Evolutionary conservation across 768 basidiomycete genomes (phyloP), one percentile per base, ranked within the genome.

Genomic region (Rhizopogon rudus): DNA sequence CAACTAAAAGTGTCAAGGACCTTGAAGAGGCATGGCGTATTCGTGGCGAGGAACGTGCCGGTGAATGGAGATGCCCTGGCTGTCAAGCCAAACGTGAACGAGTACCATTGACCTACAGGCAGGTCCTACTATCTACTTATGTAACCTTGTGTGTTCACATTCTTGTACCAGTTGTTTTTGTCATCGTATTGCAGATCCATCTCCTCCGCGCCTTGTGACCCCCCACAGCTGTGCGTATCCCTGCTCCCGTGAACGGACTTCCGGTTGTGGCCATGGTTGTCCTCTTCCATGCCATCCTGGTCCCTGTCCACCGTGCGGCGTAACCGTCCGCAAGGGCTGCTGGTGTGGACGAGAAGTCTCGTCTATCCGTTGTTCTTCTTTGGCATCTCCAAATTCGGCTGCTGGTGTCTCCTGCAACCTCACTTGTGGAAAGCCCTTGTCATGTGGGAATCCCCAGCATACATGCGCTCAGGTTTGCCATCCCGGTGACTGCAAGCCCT

Each of bases 31-130:
- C 88, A 0, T 91, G 82, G 85, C 77, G 78, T 14, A 82, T 82
- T 6, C 73, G 87, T 49, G 89, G 89, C 7, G 86, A 89, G 61
- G 76, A 81, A 10, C 75, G 78, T 53, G 74, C 72, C 13, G 93
- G 88, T 0, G 86, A 91, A 65, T 98, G 96, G 96, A 77, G 87
- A 51, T 98, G 96, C 69, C 96, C 96, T 0, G 93, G 91, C 0
- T 98, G 96, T 73, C 93, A 95, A 63, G 82, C 84, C 1, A 85
- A 84, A 55, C 76, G 94, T n/a, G 78, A 78, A 46, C 70, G 70
- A 1, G 81, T 87, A 1, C 90, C 91, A 0, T 76, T 73, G 2
- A 75, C 76, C 3, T 92, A 93, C 65, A 78, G 78, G 87, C 88
- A 63, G 33, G 80, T 73, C n/a, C 22, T 43, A 7, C 16, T 14